Base-by-base conservation (phyloP, 179 eudicot genomes). In the Silene vulgaris region DNA sequence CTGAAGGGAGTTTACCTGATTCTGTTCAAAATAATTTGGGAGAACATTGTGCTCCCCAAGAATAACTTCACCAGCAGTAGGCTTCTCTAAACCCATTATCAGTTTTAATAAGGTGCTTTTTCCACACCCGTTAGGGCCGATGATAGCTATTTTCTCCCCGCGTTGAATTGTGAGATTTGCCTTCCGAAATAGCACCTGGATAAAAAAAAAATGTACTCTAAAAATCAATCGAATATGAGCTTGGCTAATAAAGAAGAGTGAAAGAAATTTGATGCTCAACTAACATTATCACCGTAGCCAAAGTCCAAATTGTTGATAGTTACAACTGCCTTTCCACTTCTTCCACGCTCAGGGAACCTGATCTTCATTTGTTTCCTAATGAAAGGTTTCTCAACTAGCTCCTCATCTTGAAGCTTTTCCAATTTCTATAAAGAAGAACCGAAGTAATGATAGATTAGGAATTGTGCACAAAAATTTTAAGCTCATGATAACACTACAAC, bases 51-150 rank as follows among this genome's bases (percentile, higher is more conserved):
- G 93, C 74, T 95, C 96, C 82, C 99, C 99, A 70, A 90, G 86
- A 80, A 86, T 75, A 71, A 95, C 84, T 86, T 90, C 91, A 40
- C 99, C 97, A 26, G 74, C 77, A 21, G 77, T 75, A 60, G 97
- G 95, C 83, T 87, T 83, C 83, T 82, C 89, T 77, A 95, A 78
- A 69, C 93, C 96, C 97, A 90, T 89, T 69, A 93, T 87, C 68
- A 95, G 84, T 79, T 88, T 92, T 23, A 93, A 89, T 80, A 95
- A 80, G 66, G 96, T 95, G 82, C 99, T 95, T 84, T 95, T 95
- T 48, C 99, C 99, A 75, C 99, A 95, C 29, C 99, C 99, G 62
- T 95, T 95, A 6, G 99, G 97, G 30, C 99, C 99, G 72, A 95
- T 86, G 71, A 93, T 95, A 40, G 99, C 97, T 77, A 95, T 79